Conservation (phyloP, 257 asterid genomes). For the Misopates orontium region DNA sequence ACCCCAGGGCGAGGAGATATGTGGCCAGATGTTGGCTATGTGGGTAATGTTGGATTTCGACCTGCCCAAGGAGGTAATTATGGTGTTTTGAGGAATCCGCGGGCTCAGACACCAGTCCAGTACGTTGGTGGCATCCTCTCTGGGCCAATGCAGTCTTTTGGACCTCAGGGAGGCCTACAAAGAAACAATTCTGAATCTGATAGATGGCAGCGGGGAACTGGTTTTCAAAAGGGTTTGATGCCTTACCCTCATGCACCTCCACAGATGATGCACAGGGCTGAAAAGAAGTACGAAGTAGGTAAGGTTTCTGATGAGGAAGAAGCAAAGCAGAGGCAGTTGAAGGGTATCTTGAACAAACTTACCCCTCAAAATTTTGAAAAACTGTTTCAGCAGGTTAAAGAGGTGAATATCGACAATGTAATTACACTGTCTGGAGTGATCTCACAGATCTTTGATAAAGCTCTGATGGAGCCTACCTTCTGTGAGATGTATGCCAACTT, state of each 20-base stretch:
- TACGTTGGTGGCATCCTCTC: slow-evolving; percentile 55
- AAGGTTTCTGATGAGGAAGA: slow-evolving; percentile 80
- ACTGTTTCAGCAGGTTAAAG: slow-evolving; percentile 78
- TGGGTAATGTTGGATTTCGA: slow-evolving; percentile 50
- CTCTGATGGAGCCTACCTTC: slow-evolving; percentile 93
- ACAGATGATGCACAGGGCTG: slow-evolving; percentile 80
- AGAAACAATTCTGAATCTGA: slow-evolving; percentile 76
- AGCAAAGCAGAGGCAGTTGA: slow-evolving; percentile 85
- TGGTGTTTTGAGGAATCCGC: slow-evolving; percentile 66
- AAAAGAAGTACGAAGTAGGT: slow-evolving; percentile 82
- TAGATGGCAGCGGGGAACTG: slow-evolving; percentile 86
- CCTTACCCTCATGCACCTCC: slow-evolving; percentile 73
- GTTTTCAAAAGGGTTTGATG: slow-evolving; percentile 73
- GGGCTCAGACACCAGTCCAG: slow-evolving; percentile 51
- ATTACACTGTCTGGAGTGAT: slow-evolving; percentile 75
- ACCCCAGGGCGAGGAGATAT: slow-evolving; percentile 56
- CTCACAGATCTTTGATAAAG: slow-evolving; percentile 93
- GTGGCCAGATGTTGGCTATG: slow-evolving; percentile 44
- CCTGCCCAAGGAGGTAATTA: slow-evolving; percentile 60
- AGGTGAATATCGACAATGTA: slow-evolving; percentile 76
- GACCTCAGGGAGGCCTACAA: slow-evolving; percentile 57
- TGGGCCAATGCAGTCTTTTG: slow-evolving; percentile 69
- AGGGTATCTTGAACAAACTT: slow-evolving; percentile 85
- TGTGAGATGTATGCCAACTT: slow-evolving; percentile 98
- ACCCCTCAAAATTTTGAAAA: slow-evolving; percentile 96